These are phyloP conservation scores for Cryptosporidium viatorum DNA, from an alignment of 169 alveolate genomes.

Conservation along the genomic window DNA sequence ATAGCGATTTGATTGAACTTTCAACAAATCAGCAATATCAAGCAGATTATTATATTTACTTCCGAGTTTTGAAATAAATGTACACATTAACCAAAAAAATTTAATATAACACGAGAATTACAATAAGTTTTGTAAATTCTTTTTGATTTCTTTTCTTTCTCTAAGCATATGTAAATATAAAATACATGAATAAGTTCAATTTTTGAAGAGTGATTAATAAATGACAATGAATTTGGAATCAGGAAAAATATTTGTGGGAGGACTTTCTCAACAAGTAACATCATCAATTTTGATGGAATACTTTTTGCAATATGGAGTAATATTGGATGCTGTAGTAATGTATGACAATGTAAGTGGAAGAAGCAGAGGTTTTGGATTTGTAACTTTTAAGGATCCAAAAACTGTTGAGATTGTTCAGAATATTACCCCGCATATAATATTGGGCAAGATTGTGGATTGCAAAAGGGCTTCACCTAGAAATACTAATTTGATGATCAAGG, in stretches of 20 bases:
- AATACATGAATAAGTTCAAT: neutral
- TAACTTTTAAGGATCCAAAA: slow-evolving; percentile 77
- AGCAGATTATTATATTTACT: neutral
- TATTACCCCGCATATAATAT: slow-evolving; percentile 60
- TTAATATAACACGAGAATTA: neutral
- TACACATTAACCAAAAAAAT: neutral
- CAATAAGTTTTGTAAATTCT: neutral
- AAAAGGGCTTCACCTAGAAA: slow-evolving; percentile 79
- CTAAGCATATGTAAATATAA: neutral
- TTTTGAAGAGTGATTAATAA: neutral
- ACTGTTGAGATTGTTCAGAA: slow-evolving; percentile 56
- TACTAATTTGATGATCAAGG: slow-evolving; percentile 3
- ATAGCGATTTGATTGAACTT: neutral
- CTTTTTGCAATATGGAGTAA: slow-evolving; percentile 78
- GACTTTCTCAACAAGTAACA: slow-evolving; percentile 79
- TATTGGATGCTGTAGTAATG: slow-evolving; percentile 82
- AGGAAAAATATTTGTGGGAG: slow-evolving; percentile 81
- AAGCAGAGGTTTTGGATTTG: slow-evolving; percentile 85
- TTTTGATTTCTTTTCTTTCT: too few species aligned
- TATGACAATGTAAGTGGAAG: slow-evolving; percentile 82
- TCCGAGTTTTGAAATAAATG: neutral
- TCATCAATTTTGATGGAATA: slow-evolving; percentile 75
- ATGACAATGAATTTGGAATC: slow-evolving; percentile 31
- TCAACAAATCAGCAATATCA: neutral
- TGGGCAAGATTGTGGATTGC: slow-evolving; percentile 80